phyloP scores from a whole-genome alignment of 2,329 filamentous ascomycete genomes.

The Corniculantispora saksenae region DNA sequence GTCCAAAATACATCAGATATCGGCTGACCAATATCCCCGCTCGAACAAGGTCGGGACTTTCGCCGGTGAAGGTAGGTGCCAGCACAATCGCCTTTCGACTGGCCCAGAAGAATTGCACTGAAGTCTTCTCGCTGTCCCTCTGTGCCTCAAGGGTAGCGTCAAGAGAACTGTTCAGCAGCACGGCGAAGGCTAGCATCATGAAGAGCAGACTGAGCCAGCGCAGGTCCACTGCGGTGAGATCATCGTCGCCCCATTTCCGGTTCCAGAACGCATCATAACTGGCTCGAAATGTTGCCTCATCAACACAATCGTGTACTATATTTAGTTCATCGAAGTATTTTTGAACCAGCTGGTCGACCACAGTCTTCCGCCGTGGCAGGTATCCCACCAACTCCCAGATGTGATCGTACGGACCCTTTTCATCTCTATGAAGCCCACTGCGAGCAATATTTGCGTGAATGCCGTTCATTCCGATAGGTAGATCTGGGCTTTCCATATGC shows the following conservation, averaged over 20 bases:
- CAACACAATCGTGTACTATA: slow-evolving; percentile 38
- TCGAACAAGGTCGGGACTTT: slow-evolving; percentile 41
- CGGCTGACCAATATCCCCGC: slow-evolving; percentile 42
- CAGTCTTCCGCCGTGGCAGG: slow-evolving; percentile 38
- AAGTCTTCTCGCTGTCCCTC: slow-evolving; percentile 38
- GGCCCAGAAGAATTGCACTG: slow-evolving; percentile 44
- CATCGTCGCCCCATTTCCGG: slow-evolving; percentile 40
- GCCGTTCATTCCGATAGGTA: slow-evolving; percentile 25
- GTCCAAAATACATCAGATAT: slow-evolving; percentile 40
- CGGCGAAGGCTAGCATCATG: slow-evolving; percentile 41
- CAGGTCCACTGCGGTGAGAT: slow-evolving; percentile 40
- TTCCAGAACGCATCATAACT: slow-evolving; percentile 42
- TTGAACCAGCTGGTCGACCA: slow-evolving; percentile 37
- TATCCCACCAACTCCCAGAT: slow-evolving; percentile 43
- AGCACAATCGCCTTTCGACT: slow-evolving; percentile 40
- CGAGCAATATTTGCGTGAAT: slow-evolving; percentile 17
- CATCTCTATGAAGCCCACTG: slow-evolving; percentile 20
- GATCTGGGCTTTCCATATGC: slow-evolving; percentile 29
- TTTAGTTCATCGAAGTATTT: slow-evolving; percentile 39
- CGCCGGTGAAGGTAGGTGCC: slow-evolving; percentile 43
- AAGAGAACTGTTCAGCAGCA: slow-evolving; percentile 36
- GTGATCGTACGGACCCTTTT: slow-evolving; percentile 33
- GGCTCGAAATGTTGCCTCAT: slow-evolving; percentile 34
- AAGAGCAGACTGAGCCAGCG: slow-evolving; percentile 44
- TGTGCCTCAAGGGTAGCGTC: slow-evolving; percentile 35